Percentiles rank a stretch among this genome's conserved stretches.
These are phyloP conservation scores for Candida insectorum DNA, from an alignment of 805 yeast genomes.

Conservation along the genomic window DNA sequence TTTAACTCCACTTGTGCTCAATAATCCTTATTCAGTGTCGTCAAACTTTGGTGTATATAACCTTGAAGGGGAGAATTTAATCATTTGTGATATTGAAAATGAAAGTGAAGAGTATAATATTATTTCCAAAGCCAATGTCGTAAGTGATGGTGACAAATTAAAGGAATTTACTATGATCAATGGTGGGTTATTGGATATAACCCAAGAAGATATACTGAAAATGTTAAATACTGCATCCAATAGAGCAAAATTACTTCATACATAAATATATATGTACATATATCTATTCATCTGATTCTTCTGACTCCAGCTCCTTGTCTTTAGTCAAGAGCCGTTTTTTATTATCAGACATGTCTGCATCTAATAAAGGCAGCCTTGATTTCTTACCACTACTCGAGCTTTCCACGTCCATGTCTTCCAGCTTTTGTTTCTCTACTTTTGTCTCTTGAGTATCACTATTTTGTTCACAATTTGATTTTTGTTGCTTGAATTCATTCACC, in stretches of 20 bases:
- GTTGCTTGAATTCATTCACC: constrained; percentile 8
- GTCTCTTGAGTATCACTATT: constrained; percentile 5
- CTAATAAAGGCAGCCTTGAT: constrained; percentile 5
- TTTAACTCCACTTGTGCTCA: constrained; percentile 5
- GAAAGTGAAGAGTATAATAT: constrained; percentile 14
- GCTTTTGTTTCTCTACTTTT: background rate
- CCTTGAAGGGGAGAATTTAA: constrained; percentile 8
- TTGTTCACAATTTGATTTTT: constrained; percentile 6
- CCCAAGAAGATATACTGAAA: constrained; percentile 43
- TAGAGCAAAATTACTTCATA: too few species aligned
- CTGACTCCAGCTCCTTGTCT: too few species aligned
- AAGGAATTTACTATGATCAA: constrained; percentile 43
- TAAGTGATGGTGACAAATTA: constrained; percentile 7
- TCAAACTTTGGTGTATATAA: constrained; percentile 13
- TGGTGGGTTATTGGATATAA: constrained; percentile 41
- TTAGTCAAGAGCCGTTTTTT: constrained; percentile 8
- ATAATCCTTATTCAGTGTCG: constrained; percentile 4
- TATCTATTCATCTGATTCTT: background rate
- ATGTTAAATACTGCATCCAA: constrained; percentile 46
- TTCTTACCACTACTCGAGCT: constrained; percentile 4
- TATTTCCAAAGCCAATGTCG: constrained; percentile 7
- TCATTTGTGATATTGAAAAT: constrained; percentile 14
- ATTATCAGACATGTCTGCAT: constrained; percentile 4
- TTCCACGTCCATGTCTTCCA: constrained; percentile 3
- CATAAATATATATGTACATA: background rate